Evolutionary conservation across 805 yeast species (phyloP), one percentile per base, ranked within the genome.

Genomic region (Torulaspora maleeae): DNA sequence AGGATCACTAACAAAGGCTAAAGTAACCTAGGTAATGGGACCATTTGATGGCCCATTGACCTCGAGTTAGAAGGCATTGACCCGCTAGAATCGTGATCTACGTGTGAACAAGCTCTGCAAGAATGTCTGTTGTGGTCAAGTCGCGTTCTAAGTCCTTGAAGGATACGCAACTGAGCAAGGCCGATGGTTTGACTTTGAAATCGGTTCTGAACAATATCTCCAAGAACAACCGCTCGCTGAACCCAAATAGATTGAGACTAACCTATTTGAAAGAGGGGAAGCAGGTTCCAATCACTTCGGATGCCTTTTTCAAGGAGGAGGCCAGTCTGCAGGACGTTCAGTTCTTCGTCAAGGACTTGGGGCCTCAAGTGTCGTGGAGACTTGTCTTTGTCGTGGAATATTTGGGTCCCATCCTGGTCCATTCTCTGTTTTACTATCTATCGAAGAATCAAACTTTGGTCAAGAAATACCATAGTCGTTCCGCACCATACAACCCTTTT

Each of bases 321-420:
- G 62, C 56, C 0, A 53, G 70, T 10, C 58, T 72, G 28, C 65
- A 60, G 0, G 53, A 70, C 8, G 56, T 72, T 19, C 72, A 68
- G 11, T 70, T 89, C 11, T 77, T 69, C 52, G 85, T 85, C 44
- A 90, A 91, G 64, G 99, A 91, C 61, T 72, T 91, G 50, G 99
- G 99, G 16, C 89, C 90, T 0, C 99, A 93, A 68, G 79, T 93
- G 47, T 81, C 82, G 4, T 93, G 97, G 96, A 78, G 85, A 68
- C 76, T 88, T 3, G 98, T 91, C n/a, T 93, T 82, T 61, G 56
- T 87, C 42, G 70, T 87, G 52, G 99, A 93, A 69, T 93, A 93
- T 63, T 55, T 86, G 13, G 98, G 98, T 2, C 99, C 99, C 8
- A 70, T 93, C 45, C 37, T 90, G 33, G 74, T 91, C 58, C 96